Percentiles rank a stretch among this genome's conserved stretches.
These are phyloP conservation scores for Camellia sinensis DNA, from an alignment of 148 eudicot genomes.

Conservation along the genomic window DNA sequence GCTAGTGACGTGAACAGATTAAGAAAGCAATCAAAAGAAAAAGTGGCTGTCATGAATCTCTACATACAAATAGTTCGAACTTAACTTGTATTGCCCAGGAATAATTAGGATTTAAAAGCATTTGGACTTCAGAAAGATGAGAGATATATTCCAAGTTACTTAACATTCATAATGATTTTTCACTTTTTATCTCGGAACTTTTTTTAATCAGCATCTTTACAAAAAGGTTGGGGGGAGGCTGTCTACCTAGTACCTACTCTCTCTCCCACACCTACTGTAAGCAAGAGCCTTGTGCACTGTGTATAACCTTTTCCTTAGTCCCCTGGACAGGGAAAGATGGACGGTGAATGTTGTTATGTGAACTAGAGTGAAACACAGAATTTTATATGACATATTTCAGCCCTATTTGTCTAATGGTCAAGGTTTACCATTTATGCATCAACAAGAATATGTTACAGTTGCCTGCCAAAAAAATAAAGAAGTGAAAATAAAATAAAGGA, in stretches of 20 bases:
- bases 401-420: neutral
- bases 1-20: neutral
- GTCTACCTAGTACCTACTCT: too few relatives aligned
- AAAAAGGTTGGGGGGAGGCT: too few relatives aligned
- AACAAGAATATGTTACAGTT: neutral
- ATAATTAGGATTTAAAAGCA: too few relatives aligned
- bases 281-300: too few relatives aligned
- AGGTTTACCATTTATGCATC: neutral
- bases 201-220: too few relatives aligned
- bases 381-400: neutral
- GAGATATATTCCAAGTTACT: too few relatives aligned
- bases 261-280: too few relatives aligned
- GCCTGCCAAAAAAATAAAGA: neutral
- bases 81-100: too few relatives aligned
- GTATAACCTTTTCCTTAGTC: neutral
- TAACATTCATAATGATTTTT: too few relatives aligned
- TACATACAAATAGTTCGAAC: neutral
- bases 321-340: neutral
- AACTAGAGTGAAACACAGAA: slow-evolving; percentile 1
- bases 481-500: neutral
- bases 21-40: neutral
- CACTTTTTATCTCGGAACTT: too few relatives aligned
- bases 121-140: too few relatives aligned
- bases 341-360: neutral
- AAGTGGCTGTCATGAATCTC: neutral